Evolutionary conservation across 2,329 filamentous ascomycete species (phyloP), one percentile per base, ranked within the genome.

Genomic region (Acrodontium crateriforme): DNA sequence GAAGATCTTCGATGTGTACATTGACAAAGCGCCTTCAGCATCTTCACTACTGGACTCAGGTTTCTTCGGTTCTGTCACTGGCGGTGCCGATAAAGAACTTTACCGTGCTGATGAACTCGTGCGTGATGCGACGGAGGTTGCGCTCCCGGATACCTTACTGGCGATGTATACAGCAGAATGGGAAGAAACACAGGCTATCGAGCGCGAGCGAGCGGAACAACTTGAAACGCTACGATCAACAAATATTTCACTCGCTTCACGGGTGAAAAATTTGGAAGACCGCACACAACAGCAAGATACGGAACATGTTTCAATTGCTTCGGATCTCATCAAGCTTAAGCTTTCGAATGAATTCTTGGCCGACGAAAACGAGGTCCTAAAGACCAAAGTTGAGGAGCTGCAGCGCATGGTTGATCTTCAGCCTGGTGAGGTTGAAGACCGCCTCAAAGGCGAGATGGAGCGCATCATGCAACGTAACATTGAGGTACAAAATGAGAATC

Each of bases 81-180:
- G 76, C n/a, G 80, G 74, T 40, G 69, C 83, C 9, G 89, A 98
- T 50, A 94, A 93, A 55, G 89, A 94, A 50, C 73, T 98, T 5
- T 98, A 98, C 53, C 76, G 85, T 27, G 89, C 89, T 10, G 89
- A 98, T 52, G 74, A 89, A 44, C 72, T 98, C 35, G 82, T 98
- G 9, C 78, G 80, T 35, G 89, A 98, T 54, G 89, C 89, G 1
- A 93, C 85, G 48, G 77, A 80, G 18, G 68, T 95, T 28, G 79
- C 82, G 46, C 74, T 98, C 21, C 82, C 82, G 0, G 74, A 81
- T 0, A 80, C 91, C 46, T 73, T 78, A 46, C 70, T 98, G 13
- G 78, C 79, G 45, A 59, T 67, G 3, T 98, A 95, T 53, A 78
- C 77, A 0, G 51, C 66, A 0, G 89, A 98, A 49, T 98, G 85